Percentiles rank a stretch among this genome's conserved stretches.
Evolutionary conservation across 148 eudicot genomes (phyloP).

Genomic region (Chenopodium quinoa): DNA sequence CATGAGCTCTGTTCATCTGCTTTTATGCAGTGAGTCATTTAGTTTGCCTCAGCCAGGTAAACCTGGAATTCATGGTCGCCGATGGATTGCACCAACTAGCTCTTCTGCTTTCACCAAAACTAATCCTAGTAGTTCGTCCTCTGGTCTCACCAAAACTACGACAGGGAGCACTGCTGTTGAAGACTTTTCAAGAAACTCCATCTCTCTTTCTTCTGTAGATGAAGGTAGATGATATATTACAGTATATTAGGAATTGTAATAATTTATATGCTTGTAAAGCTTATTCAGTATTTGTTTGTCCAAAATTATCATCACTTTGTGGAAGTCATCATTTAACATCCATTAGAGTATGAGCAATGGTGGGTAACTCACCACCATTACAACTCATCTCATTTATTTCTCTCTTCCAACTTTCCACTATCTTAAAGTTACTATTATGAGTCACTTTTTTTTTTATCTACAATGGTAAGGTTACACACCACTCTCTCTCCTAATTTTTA

Average conservation of each 20-base stretch:
- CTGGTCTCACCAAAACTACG: conserved; percentile 34
- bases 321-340: too few species aligned
- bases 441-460: too few species aligned
- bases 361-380: too few species aligned
- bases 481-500: too few species aligned
- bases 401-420: too few species aligned
- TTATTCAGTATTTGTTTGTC: not conserved
- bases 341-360: too few species aligned
- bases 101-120: conserved; percentile 40
- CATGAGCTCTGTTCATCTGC: conserved; percentile 67
- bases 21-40: conserved; percentile 67
- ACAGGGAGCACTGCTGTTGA: conserved; percentile 38
- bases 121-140: conserved; percentile 30
- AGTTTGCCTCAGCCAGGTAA: conserved; percentile 60
- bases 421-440: too few species aligned
- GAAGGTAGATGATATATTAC: conserved; percentile 58
- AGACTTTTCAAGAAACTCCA: conserved; percentile 73
- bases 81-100: conserved; percentile 37
- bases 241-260: not conserved
- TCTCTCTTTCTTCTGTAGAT: conserved; percentile 66
- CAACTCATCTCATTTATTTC: too few species aligned
- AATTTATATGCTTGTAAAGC: conserved; percentile 5
- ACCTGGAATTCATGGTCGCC: conserved; percentile 76
- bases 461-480: too few species aligned
- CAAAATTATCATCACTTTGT: too few species aligned